Base-by-base conservation (phyloP, 768 basidiomycete genomes). In the Termitomyces sp. region DNA sequence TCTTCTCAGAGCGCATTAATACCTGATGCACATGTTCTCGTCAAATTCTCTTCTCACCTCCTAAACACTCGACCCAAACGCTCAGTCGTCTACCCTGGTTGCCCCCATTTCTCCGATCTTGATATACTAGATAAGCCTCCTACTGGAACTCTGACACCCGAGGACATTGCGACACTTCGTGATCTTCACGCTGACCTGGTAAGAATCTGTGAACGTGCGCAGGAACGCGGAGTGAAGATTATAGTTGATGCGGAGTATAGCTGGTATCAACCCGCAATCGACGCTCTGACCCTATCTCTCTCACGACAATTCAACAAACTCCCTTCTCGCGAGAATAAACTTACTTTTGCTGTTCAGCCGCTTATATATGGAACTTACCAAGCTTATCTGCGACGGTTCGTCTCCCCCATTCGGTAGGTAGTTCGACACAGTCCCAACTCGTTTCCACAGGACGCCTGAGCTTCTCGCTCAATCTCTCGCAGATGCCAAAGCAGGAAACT, bases 351-450 rank as follows among this genome's bases (percentile, higher is more conserved):
- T 12, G 46, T 65, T 28, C 83, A 84, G 53, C 90, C 92, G 0
- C 72, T 93, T 4, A 70, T 93, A 1, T 94, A 94, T 67, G 85
- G 81, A 2, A 97, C 94, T 0, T 93, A 85, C 70, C 94, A 98
- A 66, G 88, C 92, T 0, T 97, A 96, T 70, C 80, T 97, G 22
- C 81, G 81, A 42, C 77, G 92, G 84, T 87, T 54, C 30, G 71
- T 59, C 9, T 2, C 50, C 35, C 30, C 17, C 19, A 46, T n/a
- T 19, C 5, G 22, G 22, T n/a, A 28, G 3, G 17, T 1, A 32
- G 4, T 15, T 30, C n/a, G 30, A 22, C 10, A 22, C 10, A 22
- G 28, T 10, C 17, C 19, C 17, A 14, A 37, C 11, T 12, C 5
- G 5, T 17, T 37, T 10, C 8, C 4, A 26, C 57, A 89, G 91